A percentile compares a stretch with the other conserved stretches of the same genome.
These are phyloP conservation scores for Scleroderma bovista DNA, from an alignment of 768 basidiomycete species.

Conservation along the genomic window DNA sequence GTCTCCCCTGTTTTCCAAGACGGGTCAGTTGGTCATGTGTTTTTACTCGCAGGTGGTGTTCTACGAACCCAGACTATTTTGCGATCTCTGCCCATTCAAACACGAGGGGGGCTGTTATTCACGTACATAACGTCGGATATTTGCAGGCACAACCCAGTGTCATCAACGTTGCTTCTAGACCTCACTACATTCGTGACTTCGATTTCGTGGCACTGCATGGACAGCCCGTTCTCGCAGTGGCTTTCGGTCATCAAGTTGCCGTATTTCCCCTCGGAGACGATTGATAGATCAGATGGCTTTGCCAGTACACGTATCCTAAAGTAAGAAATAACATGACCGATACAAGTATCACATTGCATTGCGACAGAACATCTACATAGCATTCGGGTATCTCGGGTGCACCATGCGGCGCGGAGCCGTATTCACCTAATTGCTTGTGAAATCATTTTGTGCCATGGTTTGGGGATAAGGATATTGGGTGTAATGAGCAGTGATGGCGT, in stretches of 20 bases:
- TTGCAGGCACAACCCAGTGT: constrained; percentile 57
- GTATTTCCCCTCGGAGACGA: constrained; percentile 66
- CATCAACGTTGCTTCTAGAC: constrained; percentile 53
- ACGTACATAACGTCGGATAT: constrained; percentile 65
- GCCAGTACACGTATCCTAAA: constrained; percentile 7
- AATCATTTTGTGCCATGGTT: constrained; percentile 18
- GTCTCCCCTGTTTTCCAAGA: constrained; percentile 6
- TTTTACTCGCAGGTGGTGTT: constrained; percentile 64
- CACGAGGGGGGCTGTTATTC: constrained; percentile 57
- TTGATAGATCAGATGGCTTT: constrained; percentile 11
- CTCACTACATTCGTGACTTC: constrained; percentile 65
- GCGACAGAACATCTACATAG: constrained; percentile 5
- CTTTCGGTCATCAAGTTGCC: constrained; percentile 52
- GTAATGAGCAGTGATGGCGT: constrained; percentile 31
- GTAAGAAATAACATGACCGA: no score
- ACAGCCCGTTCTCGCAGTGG: constrained; percentile 64
- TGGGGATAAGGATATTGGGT: constrained; percentile 31
- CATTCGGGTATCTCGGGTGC: constrained; percentile 1
- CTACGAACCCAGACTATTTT: constrained; percentile 70
- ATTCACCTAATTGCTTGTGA: constrained; percentile 14
- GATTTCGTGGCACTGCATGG: constrained; percentile 63
- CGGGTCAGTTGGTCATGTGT: not conserved
- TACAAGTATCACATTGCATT: constrained; percentile 6
- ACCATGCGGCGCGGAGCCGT: not conserved
- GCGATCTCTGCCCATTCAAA: constrained; percentile 63